Evolutionary conservation across 2,329 filamentous ascomycete genomes (phyloP).

Genomic region (Cladorrhinum sp.): DNA sequence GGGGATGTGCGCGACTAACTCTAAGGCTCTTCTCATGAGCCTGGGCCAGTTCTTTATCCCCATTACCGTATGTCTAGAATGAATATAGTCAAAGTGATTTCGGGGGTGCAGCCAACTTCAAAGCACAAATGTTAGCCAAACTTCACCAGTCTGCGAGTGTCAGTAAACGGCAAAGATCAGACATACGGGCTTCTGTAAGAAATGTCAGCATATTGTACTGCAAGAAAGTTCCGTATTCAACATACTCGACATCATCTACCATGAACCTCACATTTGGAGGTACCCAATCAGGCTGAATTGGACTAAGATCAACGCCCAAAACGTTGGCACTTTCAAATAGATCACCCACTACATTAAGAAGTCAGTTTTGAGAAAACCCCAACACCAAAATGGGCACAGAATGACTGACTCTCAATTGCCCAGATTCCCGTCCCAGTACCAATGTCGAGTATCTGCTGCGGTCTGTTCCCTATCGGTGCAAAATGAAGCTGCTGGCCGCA

Average conservation of each 20-base stretch:
- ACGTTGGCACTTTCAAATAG: slow-evolving; percentile 40
- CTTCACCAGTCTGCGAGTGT: neutral
- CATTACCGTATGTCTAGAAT: slow-evolving; percentile 40
- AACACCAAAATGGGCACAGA: neutral
- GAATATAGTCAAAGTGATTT: slow-evolving; percentile 59
- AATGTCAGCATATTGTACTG: slow-evolving; percentile 34
- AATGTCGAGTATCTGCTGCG: slow-evolving; percentile 54
- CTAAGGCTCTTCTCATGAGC: slow-evolving; percentile 45
- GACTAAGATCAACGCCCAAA: slow-evolving; percentile 43
- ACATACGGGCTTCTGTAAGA: slow-evolving; percentile 25
- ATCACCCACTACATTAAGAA: slow-evolving; percentile 37
- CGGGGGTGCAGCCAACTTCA: slow-evolving; percentile 43
- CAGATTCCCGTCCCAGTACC: slow-evolving; percentile 59
- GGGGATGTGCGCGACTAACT: slow-evolving; percentile 36
- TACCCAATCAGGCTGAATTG: slow-evolving; percentile 49
- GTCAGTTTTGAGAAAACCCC: neutral
- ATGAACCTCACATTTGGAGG: slow-evolving; percentile 61
- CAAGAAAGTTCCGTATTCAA: slow-evolving; percentile 27
- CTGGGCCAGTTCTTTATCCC: slow-evolving; percentile 55
- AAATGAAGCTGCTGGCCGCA: slow-evolving; percentile 49
- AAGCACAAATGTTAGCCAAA: neutral
- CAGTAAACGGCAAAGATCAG: neutral
- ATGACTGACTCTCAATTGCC: slow-evolving; percentile 47
- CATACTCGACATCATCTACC: slow-evolving; percentile 57
- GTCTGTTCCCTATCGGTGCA: slow-evolving; percentile 46